These are phyloP conservation scores for Magnolia sinica DNA, from an alignment of 164 flowering plant genomes.

Conservation along the genomic window DNA sequence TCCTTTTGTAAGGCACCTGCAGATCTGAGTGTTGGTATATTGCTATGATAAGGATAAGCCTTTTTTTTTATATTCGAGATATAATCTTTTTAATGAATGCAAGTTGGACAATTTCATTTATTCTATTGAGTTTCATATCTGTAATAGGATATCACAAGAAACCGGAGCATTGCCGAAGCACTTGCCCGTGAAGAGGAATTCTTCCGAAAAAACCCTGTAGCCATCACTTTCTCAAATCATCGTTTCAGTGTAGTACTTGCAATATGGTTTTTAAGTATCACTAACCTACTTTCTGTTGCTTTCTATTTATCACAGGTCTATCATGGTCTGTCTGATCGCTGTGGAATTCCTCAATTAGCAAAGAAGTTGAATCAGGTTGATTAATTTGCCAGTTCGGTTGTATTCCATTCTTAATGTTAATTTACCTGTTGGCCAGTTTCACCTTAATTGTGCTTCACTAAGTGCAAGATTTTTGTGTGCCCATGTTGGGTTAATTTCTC, in stretches of 20 bases:
- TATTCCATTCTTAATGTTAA: neutral
- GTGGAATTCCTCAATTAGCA: slow-evolving; percentile 55
- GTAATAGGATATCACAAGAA: slow-evolving; percentile 37
- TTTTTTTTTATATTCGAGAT: neutral
- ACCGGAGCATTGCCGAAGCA: slow-evolving; percentile 42
- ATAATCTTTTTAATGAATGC: neutral
- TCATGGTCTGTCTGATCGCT: slow-evolving; percentile 37
- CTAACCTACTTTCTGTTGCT: no score
- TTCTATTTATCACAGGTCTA: slow-evolving; percentile 29
- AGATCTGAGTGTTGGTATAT: no score
- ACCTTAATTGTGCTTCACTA: no score
- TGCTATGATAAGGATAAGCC: slow-evolving; percentile 4
- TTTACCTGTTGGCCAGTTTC: no score
- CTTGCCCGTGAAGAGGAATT: slow-evolving; percentile 38
- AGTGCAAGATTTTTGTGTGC: no score
- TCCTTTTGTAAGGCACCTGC: no score
- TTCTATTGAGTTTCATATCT: no score
- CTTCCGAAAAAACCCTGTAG: slow-evolving; percentile 43
- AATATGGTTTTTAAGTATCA: neutral
- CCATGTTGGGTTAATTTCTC: no score
- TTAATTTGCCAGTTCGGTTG: slow-evolving; percentile 1
- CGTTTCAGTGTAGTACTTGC: slow-evolving; percentile 1
- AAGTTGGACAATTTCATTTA: no score
- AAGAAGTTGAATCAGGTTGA: slow-evolving; percentile 53
- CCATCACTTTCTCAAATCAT: slow-evolving; percentile 13